phyloP scores from a whole-genome alignment of 2,329 filamentous ascomycete species.

The Dothistroma septosporum region DNA sequence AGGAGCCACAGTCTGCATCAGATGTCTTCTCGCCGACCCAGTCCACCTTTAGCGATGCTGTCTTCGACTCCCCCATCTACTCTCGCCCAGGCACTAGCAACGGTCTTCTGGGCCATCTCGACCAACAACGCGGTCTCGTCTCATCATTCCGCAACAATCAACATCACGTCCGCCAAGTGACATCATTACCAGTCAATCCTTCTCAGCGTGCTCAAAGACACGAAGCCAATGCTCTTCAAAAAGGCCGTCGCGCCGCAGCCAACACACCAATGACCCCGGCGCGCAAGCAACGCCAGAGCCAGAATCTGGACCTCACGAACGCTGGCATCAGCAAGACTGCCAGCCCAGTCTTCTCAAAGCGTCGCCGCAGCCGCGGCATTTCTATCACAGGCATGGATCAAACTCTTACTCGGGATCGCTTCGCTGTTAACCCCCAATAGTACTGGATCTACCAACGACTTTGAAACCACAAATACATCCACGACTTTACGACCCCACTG shows the following conservation, averaged over 20 bases:
- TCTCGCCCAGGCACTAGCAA: constrained; percentile 9
- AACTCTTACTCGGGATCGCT: constrained; percentile 19
- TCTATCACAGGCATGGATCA: constrained; percentile 18
- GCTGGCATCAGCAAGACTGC: constrained; percentile 30
- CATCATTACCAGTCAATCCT: constrained; percentile 56
- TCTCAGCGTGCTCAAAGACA: constrained; percentile 60
- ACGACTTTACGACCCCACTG: constrained; percentile 2
- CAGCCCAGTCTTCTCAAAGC: constrained; percentile 20
- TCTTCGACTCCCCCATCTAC: constrained; percentile 14
- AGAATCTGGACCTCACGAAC: constrained; percentile 25
- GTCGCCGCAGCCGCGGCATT: constrained; percentile 22
- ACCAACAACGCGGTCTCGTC: constrained; percentile 59
- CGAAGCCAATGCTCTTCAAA: constrained; percentile 59
- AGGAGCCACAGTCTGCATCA: constrained; percentile 44
- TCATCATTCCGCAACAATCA: constrained; percentile 69
- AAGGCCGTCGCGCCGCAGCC: constrained; percentile 62
- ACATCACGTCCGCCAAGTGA: constrained; percentile 47
- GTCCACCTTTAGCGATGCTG: constrained; percentile 12
- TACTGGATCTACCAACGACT: not conserved
- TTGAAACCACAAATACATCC: not conserved
- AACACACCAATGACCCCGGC: constrained; percentile 65
- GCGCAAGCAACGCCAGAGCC: constrained; percentile 44
- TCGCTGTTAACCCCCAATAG: constrained; percentile 8
- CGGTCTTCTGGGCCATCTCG: constrained; percentile 62
- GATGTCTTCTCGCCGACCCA: constrained; percentile 33